A percentile compares a stretch with the other conserved stretches of the same genome.
phyloP scores from a whole-genome alignment of 306 rosid genomes.

The Prunus kanzakura region DNA sequence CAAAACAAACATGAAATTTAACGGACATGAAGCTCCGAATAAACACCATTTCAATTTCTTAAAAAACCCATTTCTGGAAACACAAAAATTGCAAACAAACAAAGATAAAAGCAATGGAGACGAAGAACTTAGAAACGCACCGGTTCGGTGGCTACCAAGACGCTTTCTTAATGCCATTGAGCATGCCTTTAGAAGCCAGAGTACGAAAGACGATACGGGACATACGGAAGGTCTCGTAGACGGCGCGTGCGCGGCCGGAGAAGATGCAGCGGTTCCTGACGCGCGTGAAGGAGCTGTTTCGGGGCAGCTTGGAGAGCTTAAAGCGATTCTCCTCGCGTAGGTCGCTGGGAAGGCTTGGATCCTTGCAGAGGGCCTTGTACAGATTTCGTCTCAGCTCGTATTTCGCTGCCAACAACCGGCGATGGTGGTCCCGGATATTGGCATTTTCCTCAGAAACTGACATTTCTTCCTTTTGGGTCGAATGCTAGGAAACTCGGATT shows the following conservation, averaged over 20 bases:
- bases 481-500: neutral
- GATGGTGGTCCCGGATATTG: conserved; percentile 42
- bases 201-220: conserved; percentile 58
- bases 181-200: conserved; percentile 28
- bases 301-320: conserved; percentile 45
- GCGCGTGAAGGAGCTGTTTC: conserved; percentile 57
- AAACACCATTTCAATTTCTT: neutral
- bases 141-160: conserved; percentile 40
- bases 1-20: neutral
- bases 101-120: neutral
- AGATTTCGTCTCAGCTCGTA: conserved; percentile 43
- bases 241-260: conserved; percentile 51
- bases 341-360: conserved; percentile 38
- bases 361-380: conserved; percentile 41
- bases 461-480: neutral
- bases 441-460: conserved; percentile 41
- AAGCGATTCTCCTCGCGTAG: conserved; percentile 40
- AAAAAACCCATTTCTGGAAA: neutral
- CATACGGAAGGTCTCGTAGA: conserved; percentile 46
- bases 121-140: neutral
- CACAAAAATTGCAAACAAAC: neutral
- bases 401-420: conserved; percentile 37
- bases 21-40: neutral
- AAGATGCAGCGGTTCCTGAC: conserved; percentile 55
- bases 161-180: conserved; percentile 46